These are phyloP conservation scores for Monosporascus sp. DNA, from an alignment of 2,329 filamentous ascomycete species.

Conservation along the genomic window DNA sequence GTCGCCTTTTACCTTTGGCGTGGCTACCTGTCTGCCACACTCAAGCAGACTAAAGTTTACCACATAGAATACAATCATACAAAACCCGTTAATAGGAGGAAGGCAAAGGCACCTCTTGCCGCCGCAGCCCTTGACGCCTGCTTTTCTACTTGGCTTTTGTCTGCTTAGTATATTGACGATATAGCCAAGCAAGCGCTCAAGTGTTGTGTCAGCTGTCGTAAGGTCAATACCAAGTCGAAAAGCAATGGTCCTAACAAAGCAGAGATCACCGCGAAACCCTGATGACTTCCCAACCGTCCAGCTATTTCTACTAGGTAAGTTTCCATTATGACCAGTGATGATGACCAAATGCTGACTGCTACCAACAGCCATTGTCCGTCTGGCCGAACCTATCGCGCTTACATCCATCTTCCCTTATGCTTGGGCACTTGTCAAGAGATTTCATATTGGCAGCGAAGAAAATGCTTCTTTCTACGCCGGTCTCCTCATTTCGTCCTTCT, in stretches of 20 bases:
- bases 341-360: conserved; percentile 3
- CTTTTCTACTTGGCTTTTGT: conserved; percentile 9
- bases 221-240: conserved; percentile 34
- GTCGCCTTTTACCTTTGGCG: not conserved
- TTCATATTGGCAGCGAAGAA: conserved; percentile 63
- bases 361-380: conserved; percentile 73
- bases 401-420: conserved; percentile 93
- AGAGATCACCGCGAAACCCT: conserved; percentile 51
- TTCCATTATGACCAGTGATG: not conserved
- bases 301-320: conserved; percentile 76
- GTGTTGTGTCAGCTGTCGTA: conserved; percentile 40
- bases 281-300: conserved; percentile 77
- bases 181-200: conserved; percentile 12
- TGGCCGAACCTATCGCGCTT: conserved; percentile 87
- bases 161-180: conserved; percentile 3
- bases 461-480: conserved; percentile 87
- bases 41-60: not conserved
- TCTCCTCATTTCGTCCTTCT: conserved; percentile 80
- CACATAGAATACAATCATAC: not conserved
- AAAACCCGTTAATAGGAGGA: not conserved
- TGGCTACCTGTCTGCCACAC: not conserved
- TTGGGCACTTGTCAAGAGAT: conserved; percentile 75
- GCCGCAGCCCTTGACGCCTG: conserved; percentile 15
- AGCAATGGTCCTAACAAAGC: conserved; percentile 48
- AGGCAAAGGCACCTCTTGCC: conserved; percentile 12